Evolutionary conservation across 495 filamentous ascomycete genomes (phyloP).

Genomic region (Viridothelium virens): DNA sequence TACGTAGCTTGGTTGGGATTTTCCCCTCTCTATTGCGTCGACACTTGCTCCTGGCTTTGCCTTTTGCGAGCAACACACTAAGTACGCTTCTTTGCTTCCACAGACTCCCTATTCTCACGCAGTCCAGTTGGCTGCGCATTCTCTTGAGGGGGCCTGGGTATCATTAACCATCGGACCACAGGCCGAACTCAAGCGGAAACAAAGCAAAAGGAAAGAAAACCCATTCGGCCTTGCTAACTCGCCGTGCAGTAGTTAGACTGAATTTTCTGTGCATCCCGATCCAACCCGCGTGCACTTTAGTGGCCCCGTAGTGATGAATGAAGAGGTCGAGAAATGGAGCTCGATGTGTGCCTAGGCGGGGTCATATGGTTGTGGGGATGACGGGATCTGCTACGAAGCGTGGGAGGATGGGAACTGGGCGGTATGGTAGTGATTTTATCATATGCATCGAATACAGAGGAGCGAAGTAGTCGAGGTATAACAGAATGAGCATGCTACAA

Average conservation of each 20-base stretch:
- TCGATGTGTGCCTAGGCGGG: too few relatives aligned
- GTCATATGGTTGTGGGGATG: neutral
- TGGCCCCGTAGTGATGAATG: too few relatives aligned
- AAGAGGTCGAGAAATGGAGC: too few relatives aligned
- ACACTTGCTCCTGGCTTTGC: slow-evolving; percentile 4
- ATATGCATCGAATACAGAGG: neutral
- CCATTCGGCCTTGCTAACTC: neutral
- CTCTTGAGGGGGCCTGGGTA: neutral
- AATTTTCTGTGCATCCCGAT: too few relatives aligned
- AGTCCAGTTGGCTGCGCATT: neutral
- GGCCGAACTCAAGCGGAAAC: neutral
- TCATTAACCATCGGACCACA: neutral
- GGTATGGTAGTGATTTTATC: slow-evolving; percentile 5
- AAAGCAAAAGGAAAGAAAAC: neutral
- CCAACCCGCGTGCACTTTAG: too few relatives aligned
- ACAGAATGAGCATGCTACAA: neutral
- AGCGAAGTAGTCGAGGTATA: neutral
- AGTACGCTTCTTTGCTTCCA: neutral
- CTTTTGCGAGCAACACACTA: neutral
- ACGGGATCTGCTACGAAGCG: neutral
- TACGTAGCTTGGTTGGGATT: neutral
- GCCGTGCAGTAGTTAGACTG: neutral
- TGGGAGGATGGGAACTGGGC: neutral
- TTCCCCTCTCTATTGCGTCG: neutral
- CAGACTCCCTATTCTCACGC: neutral